Conservation (phyloP, 352 stramenopile species). For the Globisporangium middletonii region DNA sequence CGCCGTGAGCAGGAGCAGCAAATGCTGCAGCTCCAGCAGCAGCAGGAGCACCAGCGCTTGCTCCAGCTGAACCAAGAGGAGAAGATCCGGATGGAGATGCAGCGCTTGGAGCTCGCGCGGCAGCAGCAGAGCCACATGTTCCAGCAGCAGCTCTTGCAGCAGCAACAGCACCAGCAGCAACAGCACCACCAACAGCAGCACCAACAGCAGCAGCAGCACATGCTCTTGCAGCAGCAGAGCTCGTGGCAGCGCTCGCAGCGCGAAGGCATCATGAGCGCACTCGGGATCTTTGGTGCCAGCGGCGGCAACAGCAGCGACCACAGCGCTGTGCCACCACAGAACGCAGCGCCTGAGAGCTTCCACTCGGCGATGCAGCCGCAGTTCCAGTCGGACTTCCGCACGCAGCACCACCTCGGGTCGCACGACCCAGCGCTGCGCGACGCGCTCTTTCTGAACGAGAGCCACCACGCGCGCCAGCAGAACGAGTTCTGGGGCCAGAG, state of each 20-base stretch:
- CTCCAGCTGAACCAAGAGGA: constrained; percentile 64
- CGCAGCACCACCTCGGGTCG: constrained; percentile 27
- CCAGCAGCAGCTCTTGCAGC: constrained; percentile 45
- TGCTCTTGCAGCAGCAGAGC: constrained; percentile 67
- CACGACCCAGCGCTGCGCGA: constrained; percentile 18
- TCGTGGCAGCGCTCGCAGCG: constrained; percentile 72
- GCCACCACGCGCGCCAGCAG: constrained; percentile 8
- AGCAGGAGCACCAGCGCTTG: constrained; percentile 66
- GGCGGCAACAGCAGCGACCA: constrained; percentile 12
- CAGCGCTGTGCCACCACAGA: constrained; percentile 2
- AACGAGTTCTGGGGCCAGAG: constrained; percentile 15
- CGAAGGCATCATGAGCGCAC: constrained; percentile 70
- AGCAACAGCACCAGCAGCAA: constrained; percentile 29
- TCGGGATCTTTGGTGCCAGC: constrained; percentile 55
- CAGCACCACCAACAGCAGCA: constrained; percentile 43
- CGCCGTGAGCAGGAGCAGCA: constrained; percentile 57
- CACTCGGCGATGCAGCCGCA: constrained; percentile 31
- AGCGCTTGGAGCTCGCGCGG: constrained; percentile 62
- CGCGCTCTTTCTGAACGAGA: constrained; percentile 26
- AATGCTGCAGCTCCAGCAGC: constrained; percentile 55
- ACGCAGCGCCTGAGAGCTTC: constrained; percentile 25
- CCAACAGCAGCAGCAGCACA: constrained; percentile 63
- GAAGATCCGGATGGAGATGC: constrained; percentile 81
- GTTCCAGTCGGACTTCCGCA: constrained; percentile 47
- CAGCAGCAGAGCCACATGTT: constrained; percentile 61